Evolutionary conservation across 345 rosid species (phyloP).

Genomic region (Corchorus olitorius): DNA sequence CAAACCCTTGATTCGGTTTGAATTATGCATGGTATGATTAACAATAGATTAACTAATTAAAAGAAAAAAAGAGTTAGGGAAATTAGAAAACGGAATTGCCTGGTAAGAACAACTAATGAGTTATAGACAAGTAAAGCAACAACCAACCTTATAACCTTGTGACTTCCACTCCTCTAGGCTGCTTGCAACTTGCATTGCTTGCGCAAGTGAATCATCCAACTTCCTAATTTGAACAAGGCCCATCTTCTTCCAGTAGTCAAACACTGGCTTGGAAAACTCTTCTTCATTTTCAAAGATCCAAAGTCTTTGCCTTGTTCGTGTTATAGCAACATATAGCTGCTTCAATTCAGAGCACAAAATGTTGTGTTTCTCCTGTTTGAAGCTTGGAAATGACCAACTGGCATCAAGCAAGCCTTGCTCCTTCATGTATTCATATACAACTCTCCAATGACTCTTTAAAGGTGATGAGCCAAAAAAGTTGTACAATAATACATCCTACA

Average conservation of each 20-base stretch:
- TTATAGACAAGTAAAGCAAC: background rate
- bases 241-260: conserved; percentile 40
- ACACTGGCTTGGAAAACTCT: conserved; percentile 42
- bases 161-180: conserved; percentile 53
- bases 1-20: too few relatives aligned
- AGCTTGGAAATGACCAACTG: conserved; percentile 30
- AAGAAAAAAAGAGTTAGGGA: background rate
- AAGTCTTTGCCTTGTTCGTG: conserved; percentile 55
- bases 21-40: background rate
- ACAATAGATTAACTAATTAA: background rate
- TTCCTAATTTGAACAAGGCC: conserved; percentile 37
- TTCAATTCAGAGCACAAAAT: conserved; percentile 53
- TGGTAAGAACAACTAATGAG: background rate
- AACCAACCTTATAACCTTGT: conserved; percentile 45
- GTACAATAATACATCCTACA: conserved; percentile 55
- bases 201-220: conserved; percentile 41
- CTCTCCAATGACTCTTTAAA: conserved; percentile 47
- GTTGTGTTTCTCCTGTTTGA: conserved; percentile 39
- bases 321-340: conserved; percentile 54
- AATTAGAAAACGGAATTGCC: background rate
- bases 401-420: conserved; percentile 36
- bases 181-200: conserved; percentile 47
- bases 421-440: conserved; percentile 45
- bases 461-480: conserved; percentile 56
- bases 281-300: conserved; percentile 51